These are phyloP conservation scores for Neurospora cerealis DNA, from an alignment of 495 filamentous ascomycete genomes.

Conservation along the genomic window DNA sequence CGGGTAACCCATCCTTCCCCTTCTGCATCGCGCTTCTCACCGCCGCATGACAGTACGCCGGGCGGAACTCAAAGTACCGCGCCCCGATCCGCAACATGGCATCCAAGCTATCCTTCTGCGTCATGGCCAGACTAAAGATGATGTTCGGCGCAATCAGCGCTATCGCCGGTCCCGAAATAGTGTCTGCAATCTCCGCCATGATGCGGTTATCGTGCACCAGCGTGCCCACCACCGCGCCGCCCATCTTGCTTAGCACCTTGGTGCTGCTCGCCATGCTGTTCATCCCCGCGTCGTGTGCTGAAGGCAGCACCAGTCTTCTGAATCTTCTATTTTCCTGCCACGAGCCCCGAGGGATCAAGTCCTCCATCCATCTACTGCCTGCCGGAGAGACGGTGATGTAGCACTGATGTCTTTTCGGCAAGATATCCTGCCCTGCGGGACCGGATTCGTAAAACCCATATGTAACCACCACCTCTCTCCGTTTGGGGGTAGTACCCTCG, in stretches of 20 bases:
- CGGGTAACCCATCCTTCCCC: constrained; percentile 18
- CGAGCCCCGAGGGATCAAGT: constrained; percentile 33
- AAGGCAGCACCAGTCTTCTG: constrained; percentile 37
- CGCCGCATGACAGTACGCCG: constrained; percentile 34
- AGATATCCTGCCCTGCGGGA: constrained; percentile 24
- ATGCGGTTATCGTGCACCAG: constrained; percentile 21
- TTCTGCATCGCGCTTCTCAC: constrained; percentile 21
- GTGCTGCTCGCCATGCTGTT: constrained; percentile 40
- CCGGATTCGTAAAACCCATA: constrained; percentile 47
- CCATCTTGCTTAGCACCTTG: constrained; percentile 27
- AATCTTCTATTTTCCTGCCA: constrained; percentile 33
- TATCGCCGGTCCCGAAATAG: constrained; percentile 25
- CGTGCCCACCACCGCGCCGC: constrained; percentile 29
- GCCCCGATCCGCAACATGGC: constrained; percentile 39
- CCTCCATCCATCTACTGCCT: constrained; percentile 36
- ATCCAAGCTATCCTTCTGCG: constrained; percentile 41
- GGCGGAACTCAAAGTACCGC: constrained; percentile 47
- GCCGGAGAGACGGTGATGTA: constrained; percentile 40
- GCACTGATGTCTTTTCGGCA: constrained; percentile 41
- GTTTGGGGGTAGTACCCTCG: background rate
- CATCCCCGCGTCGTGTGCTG: constrained; percentile 43
- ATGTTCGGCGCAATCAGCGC: constrained; percentile 38
- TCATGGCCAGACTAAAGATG: constrained; percentile 41
- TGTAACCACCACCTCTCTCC: constrained; percentile 22
- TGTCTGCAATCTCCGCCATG: constrained; percentile 21